Evolutionary conservation across 2,329 filamentous ascomycete genomes (phyloP), one percentile per base, ranked within the genome.

Genomic region (Elsinoe australis): DNA sequence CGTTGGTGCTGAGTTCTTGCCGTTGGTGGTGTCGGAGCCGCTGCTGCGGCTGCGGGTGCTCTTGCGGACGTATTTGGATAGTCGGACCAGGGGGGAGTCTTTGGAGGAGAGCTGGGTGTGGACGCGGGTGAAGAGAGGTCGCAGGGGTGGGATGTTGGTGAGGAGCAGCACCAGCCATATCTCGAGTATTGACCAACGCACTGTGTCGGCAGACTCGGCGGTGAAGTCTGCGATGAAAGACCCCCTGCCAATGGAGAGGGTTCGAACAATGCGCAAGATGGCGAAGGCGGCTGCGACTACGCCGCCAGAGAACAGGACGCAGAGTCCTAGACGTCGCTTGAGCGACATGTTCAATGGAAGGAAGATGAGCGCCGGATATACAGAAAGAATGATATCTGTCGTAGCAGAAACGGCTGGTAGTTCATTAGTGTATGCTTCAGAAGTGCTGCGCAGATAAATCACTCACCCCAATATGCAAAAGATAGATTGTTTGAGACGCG

Each of bases 181-280:
- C 14, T 41, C 36, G 21, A 41, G 36, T 14, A 41, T 41, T 10
- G 36, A 21, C 36, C 36, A 41, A 24, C 36, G 36, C 3, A 41
- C 36, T 9, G 36, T 41, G 12, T 41, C 36, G 22, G 36, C 36
- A 21, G 22, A 24, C 17, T 41, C 36, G 5, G 8, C 36, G 15
- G 36, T 41, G 21, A 26, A 41, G 21, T 41, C 36, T 6, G 36
- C 36, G 18, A 41, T 41, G 36, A 41, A 41, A 24, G 36, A 41
- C 21, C 12, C 12, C 9, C 28, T 14, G 21, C 36, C 36, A 9
- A 41, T 41, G 36, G 36, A 21, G 28, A 21, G 18, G n/a, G 36
- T 41, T 14, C 28, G 19, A 3, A 28, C 36, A n/a, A 41, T 41
- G 14, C 36, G 36, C 12, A 41, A 24, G 10, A 41, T 41, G 21